Evolutionary conservation across 148 eudicot genomes (phyloP), one percentile per base, ranked within the genome.

Genomic region (Heliosperma pusillum): DNA sequence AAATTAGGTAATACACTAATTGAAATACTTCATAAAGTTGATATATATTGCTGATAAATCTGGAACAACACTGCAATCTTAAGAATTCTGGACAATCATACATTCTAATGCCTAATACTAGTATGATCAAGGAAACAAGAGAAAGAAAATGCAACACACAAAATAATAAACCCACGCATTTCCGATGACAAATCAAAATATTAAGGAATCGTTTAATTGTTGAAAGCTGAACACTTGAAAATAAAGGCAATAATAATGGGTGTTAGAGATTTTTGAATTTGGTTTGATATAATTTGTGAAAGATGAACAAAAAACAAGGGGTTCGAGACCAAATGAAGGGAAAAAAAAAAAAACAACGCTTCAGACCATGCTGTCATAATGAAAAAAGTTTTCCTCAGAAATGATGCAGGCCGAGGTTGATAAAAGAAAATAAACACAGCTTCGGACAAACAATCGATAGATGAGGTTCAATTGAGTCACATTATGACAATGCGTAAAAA

Each of bases 371-470:
- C 87, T 86, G 74, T 83, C 63, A 62, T 69, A 65, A 75, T 81
- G 60, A 77, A 55, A 70, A 24, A 59, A 59, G 74, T 64, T 69
- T 76, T 71, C 78, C 77, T 85, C 71, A 70, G 74, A 22, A 68
- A 63, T 58, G 90, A 83, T 80, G 89, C 88, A 82, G 85, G 90
- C 86, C 83, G 93, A 87, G 96, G 93, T 91, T 87, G 93, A 76
- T 81, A 83, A 81, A 88, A 71, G 64, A 55, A 16, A 74, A 77
- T 57, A 42, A 53, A 63, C 69, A 66, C 36, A 70, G 45, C 36
- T 12, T 11, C 22, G 56, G 17, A 29, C 13, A 27, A 76, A 21
- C 71, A 69, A 53, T 52, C 30, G 79, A 27, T 55, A 33, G 59
- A 42, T 44, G 74, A 61, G 75, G 63, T 72, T 74, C 63, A 75